These are phyloP conservation scores for Kuraishia cidri DNA, from an alignment of 805 yeast species.

Conservation along the genomic window DNA sequence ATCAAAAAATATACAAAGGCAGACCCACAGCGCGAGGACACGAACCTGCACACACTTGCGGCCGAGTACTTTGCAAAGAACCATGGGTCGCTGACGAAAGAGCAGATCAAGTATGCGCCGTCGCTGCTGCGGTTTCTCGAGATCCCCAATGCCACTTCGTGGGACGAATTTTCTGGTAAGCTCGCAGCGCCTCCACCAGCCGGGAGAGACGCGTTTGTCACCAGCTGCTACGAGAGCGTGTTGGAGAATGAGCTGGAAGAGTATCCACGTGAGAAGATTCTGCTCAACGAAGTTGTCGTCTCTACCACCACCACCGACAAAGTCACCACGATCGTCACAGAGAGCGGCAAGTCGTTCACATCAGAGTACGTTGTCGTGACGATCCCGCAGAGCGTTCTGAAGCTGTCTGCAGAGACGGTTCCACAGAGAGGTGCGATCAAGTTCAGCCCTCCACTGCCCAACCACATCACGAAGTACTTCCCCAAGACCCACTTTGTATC, in stretches of 20 bases:
- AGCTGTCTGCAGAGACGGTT: constrained; percentile 17
- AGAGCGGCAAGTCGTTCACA: constrained; percentile 17
- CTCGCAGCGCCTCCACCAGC: constrained; percentile 60
- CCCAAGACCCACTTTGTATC: constrained; percentile 49
- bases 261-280: constrained; percentile 29
- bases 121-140: constrained; percentile 53
- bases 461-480: constrained; percentile 29
- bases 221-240: constrained; percentile 48
- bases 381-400: constrained; percentile 68
- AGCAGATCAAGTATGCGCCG: constrained; percentile 42
- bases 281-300: constrained; percentile 22
- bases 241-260: constrained; percentile 31
- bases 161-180: constrained; percentile 60
- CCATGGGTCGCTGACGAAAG: constrained; percentile 33
- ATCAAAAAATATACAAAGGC: constrained; percentile 31
- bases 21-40: constrained; percentile 37
- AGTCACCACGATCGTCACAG: constrained; percentile 22
- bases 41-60: constrained; percentile 38
- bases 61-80: constrained; percentile 35
- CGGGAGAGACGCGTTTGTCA: constrained; percentile 71
- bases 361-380: constrained; percentile 63
- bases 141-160: constrained; percentile 73
- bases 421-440: constrained; percentile 27
- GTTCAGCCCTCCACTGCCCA: constrained; percentile 51
- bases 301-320: constrained; percentile 3